Evolutionary conservation across 352 stramenopile species (phyloP), one percentile per base, ranked within the genome.

Genomic region (Globisporangium nunn): DNA sequence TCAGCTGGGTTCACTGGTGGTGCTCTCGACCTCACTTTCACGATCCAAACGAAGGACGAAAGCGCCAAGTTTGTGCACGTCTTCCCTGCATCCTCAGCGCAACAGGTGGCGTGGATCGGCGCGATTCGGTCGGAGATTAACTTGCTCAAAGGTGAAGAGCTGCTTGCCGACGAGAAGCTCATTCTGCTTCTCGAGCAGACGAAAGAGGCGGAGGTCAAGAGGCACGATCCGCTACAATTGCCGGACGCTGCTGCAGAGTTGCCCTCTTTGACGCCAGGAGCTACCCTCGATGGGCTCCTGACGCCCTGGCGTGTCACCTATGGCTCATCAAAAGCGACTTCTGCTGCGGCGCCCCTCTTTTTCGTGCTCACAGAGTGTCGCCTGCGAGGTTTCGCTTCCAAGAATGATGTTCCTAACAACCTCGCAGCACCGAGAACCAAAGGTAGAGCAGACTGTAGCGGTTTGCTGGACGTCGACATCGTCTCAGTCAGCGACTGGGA

Each of bases 241-340:
- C 1, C 2, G 37, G 46, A 44, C 1, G 35, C 52, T 4, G 31
- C 28, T 14, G 17, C 47, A 6, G 39, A 55, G 17, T 17, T 11
- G 6, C 11, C 15, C 35, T 17, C 54, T 29, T 52, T 68, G 11
- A 60, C 70, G 10, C 50, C 61, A 30, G 59, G 56, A 0, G 78
- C 75, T 14, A 63, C 66, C 0, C 87, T 91, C 63, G 77, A 89
- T 51, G 81, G 81, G 12, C 40, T 66, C 0, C 37, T 91, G 14
- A 82, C 58, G 4, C 67, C 62, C 5, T 83, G 75, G 67, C 64
- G 71, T 14, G 62, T 50, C 7, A 44, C 54, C 5, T 67, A 63
- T 12, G 39, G 3, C 6, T 62, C 47, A 6, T 18, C 53, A 39
- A 31, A 23, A 28, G 48, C 43, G 1, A 30, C 51, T 7, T 6